phyloP scores from a whole-genome alignment of 2,329 filamentous ascomycete species.

The Xylaria sp. region DNA sequence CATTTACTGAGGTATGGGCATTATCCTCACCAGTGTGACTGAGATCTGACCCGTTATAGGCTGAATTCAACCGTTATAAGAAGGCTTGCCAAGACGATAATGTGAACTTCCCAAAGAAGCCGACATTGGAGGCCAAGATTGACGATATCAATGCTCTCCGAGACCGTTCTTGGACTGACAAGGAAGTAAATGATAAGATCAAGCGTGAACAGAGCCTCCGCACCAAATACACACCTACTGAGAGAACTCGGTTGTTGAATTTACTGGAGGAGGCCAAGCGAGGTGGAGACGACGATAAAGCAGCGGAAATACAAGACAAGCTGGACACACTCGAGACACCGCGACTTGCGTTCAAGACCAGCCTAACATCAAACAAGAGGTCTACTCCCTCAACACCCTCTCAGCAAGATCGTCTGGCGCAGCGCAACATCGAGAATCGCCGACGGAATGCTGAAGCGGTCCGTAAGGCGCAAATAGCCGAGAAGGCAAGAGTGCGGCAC shows the following conservation, averaged over 20 bases:
- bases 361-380: slow-evolving; percentile 58
- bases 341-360: slow-evolving; percentile 74
- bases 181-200: slow-evolving; percentile 80
- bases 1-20: slow-evolving; percentile 73
- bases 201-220: slow-evolving; percentile 70
- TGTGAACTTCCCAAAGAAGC: slow-evolving; percentile 73
- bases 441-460: slow-evolving; percentile 84
- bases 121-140: slow-evolving; percentile 70
- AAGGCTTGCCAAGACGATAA: slow-evolving; percentile 73
- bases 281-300: slow-evolving; percentile 62
- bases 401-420: slow-evolving; percentile 81
- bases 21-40: not conserved
- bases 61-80: slow-evolving; percentile 81
- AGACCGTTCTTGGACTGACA: slow-evolving; percentile 79
- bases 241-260: slow-evolving; percentile 68
- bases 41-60: slow-evolving; percentile 46
- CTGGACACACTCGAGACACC: slow-evolving; percentile 66
- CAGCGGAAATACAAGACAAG: slow-evolving; percentile 58
- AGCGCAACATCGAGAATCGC: slow-evolving; percentile 83
- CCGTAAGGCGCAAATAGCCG: slow-evolving; percentile 85
- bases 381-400: slow-evolving; percentile 52
- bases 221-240: slow-evolving; percentile 65
- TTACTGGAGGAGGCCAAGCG: slow-evolving; percentile 68
- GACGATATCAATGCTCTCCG: slow-evolving; percentile 79
- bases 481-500: slow-evolving; percentile 66